A percentile compares a stretch with the other conserved stretches of the same genome.
These are phyloP conservation scores for Solanum hybrid DNA, from an alignment of 305 asterid species.

Conservation along the genomic window DNA sequence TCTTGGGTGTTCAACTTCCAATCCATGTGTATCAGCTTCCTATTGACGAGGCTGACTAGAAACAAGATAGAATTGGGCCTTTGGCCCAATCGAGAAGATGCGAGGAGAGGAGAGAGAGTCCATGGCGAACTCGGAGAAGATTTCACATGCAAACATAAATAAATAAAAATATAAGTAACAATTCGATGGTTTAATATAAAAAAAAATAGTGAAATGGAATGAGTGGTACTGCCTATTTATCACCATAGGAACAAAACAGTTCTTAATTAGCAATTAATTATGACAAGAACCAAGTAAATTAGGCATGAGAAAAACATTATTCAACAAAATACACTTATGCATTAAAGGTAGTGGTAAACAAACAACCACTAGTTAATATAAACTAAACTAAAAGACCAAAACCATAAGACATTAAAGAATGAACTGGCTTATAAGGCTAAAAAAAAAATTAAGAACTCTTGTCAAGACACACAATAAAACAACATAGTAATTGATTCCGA, in stretches of 20 bases:
- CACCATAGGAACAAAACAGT: not conserved
- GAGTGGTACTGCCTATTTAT: not conserved
- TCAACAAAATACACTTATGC: not conserved
- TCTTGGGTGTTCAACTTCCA: not conserved
- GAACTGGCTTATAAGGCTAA: not conserved
- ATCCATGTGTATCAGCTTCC: not conserved
- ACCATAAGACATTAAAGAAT: not conserved
- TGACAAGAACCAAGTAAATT: not conserved
- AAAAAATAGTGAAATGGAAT: not conserved
- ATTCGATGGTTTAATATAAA: not conserved
- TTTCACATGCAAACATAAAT: not conserved
- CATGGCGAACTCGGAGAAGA: not conserved
- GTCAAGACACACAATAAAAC: not conserved
- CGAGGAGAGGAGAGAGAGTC: not conserved
- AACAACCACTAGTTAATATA: not conserved
- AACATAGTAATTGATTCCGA: not conserved
- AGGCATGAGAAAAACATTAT: not conserved
- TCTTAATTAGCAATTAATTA: not conserved
- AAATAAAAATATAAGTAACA: not conserved
- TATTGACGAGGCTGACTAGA: not conserved
- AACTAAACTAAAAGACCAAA: not conserved
- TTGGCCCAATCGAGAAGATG: not conserved
- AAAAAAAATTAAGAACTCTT: not conserved
- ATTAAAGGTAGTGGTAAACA: not conserved
- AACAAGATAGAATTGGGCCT: not conserved